Percentiles rank a stretch among this genome's conserved stretches.
These are phyloP conservation scores for Xylaria bambusicola DNA, from an alignment of 495 filamentous ascomycete species.

Conservation along the genomic window DNA sequence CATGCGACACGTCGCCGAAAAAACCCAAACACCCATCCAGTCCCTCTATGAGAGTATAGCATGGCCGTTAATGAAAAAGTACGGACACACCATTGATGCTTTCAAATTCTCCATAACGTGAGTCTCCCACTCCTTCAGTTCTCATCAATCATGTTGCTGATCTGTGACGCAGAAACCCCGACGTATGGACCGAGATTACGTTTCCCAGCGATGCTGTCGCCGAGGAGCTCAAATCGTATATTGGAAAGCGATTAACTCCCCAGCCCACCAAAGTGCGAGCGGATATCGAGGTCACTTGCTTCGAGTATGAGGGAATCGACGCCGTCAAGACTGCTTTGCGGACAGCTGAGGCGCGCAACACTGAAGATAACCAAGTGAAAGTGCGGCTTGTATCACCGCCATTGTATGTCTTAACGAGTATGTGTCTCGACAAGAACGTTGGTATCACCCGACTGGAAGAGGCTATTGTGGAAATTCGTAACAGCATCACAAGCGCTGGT, in stretches of 20 bases:
- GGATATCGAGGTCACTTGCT: constrained; percentile 97
- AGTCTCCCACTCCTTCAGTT: constrained; percentile 24
- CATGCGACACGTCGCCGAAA: constrained; percentile 97
- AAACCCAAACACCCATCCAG: constrained; percentile 90
- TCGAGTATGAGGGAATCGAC: constrained; percentile 97
- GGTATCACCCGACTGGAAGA: constrained; percentile 83
- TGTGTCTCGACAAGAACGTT: constrained; percentile 86
- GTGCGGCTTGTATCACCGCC: constrained; percentile 95
- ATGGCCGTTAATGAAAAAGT: constrained; percentile 97
- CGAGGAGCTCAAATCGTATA: constrained; percentile 87
- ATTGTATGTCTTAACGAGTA: constrained; percentile 85
- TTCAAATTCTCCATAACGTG: constrained; percentile 99
- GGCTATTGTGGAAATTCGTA: constrained; percentile 81
- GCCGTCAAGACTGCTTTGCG: constrained; percentile 90
- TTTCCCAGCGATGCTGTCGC: constrained; percentile 87
- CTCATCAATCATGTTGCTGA: constrained; percentile 12
- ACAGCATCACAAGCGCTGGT: constrained; percentile 69
- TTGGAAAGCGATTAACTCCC: constrained; percentile 91
- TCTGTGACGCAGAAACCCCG: constrained; percentile 68
- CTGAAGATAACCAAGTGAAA: constrained; percentile 87
- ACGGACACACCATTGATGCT: constrained; percentile 93
- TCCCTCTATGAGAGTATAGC: constrained; percentile 88
- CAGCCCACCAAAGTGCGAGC: constrained; percentile 97
- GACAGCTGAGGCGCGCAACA: constrained; percentile 86
- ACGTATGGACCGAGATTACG: constrained; percentile 88